Evolutionary conservation across 441 rosid species (phyloP), one percentile per base, ranked within the genome.

Genomic region (Mallotus repandus): DNA sequence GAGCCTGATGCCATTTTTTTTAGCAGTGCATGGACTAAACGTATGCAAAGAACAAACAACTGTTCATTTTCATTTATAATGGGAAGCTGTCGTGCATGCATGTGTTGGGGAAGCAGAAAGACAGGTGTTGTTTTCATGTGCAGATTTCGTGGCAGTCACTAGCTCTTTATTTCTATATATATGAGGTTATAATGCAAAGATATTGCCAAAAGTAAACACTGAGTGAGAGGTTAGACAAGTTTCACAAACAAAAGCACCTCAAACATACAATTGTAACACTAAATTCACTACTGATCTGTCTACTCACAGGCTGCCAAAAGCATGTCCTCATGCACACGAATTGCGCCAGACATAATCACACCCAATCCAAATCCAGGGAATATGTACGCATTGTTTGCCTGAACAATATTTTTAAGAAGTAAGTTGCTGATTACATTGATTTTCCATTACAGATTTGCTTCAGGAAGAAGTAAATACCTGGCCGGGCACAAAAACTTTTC

Each of bases 341-440:
- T 94, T 12, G 99, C 91, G 21, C 99, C 98, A 0, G 94, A 88
- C 69, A 94, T 89, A 71, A 94, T 87, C 86, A 94, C 72, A 77
- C 99, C 99, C 81, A 94, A 86, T 68, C 99, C 99, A n/a, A 94
- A 81, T 71, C 98, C 99, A 0, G 99, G 99, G 88, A 94, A 94
- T 68, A 94, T 87, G 85, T 94, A 94, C 66, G 98, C 97, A 82
- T 94, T 94, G 83, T 94, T 94, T 77, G 96, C 96, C 96, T 94
- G 91, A 80, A 77, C 35, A 68, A 55, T 16, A n/a, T 46, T 22
- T 15, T 43, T 21, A 69, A 70, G 56, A 73, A 46, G 66, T 65
- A 18, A 78, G 74, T 29, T 25, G 22, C 57, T 46, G 52, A 41
- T 46, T 13, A 57, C 8, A 1, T 49, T 38, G n/a, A 64, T 66